Base-by-base conservation (phyloP, 495 filamentous ascomycete genomes). In the Podospora tetraspora region DNA sequence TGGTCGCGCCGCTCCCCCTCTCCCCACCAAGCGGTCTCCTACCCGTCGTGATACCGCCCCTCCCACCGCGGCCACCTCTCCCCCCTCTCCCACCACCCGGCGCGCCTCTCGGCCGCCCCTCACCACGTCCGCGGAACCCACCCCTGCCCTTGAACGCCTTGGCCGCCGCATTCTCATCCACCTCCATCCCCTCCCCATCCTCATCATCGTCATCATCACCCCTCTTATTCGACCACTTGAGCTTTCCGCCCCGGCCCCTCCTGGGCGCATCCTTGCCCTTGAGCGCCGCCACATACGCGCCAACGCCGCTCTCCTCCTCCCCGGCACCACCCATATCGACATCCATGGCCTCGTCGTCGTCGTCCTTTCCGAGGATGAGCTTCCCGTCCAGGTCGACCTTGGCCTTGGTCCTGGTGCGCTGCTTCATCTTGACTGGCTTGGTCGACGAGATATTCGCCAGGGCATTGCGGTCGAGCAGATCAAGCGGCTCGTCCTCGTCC, bases 401-500 rank as follows among this genome's bases (percentile, higher is more conserved):
- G 24, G 91, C 90, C 76, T 88, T 89, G 29, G 83, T 82, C 73
- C 79, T 86, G 59, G 77, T 77, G 22, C 80, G 83, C 11, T 78
- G 85, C 70, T 85, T 89, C 21, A 79, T 69, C 69, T 86, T 87
- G 52, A 82, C 78, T 2, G 95, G 95, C 76, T 91, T 93, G 16
- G 92, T 96, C 5, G 91, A 90, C 16, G 95, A 97, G 72, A 99
- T 98, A 74, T 93, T 92, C 25, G 92, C 94, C 21, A 99, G 84
- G 12, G 95, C 92, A 74, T 89, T 89, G 57, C 91, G 89, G 70
- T 93, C 94, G 13, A 99, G 86, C 25, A 99, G 84, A 82, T 99
- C 95, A 32, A 99, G 87, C 1, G 95, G 95, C 77, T 97, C 94
- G 73, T 96, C 90, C 67, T 93, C 91, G 68, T 92, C 89, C 81